Base-by-base conservation (phyloP, 805 yeast genomes). In the Candida stauntonica region DNA sequence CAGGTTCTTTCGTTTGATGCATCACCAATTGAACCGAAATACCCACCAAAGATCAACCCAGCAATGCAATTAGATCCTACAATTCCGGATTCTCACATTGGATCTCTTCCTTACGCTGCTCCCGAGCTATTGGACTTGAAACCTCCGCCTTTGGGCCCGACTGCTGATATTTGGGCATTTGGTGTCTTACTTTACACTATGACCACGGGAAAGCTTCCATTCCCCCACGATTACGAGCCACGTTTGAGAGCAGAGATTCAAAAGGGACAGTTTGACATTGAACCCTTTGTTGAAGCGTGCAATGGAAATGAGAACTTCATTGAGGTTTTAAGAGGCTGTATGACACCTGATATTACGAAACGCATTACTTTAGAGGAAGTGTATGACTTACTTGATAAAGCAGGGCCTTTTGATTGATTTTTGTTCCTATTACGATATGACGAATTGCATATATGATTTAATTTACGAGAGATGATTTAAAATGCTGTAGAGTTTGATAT, bases 51-150 rank as follows among this genome's bases (percentile, higher is more conserved):
- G 9, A 9, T 32, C 9, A 39, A 38, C 18, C 38, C 41, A 1
- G 38, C 36, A 12, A 14, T 32, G n/a, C 39, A 35, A 13, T 9
- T 33, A 29, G 54, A 52, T 29, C 37, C 47, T 20, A 45, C 44
- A 13, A 15, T 50, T 2, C 86, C 86, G 1, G 83, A 79, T 54
- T 64, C 77, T 17, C 82, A 81, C 49, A 84, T 86, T 34, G 98
- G 98, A 0, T 88, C 96, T 1, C 66, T 89, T 23, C 96, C 97
- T 0, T 89, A 87, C 58, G 95, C 96, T 0, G 76, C 95, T 0
- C 98, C 98, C 0, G 96, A 89, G 56, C 67, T 87, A 14, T 62
- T 88, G 29, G 64, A 67, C 29, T 81, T 84, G 1, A 68, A 69
- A 31, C 85, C 87, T 65, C 79, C 52, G 66, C 80, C 43, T 39